A percentile compares a stretch with the other conserved stretches of the same genome.
Evolutionary conservation across 2,329 filamentous ascomycete genomes (phyloP).

Genomic region (Trichoderma aggressivum): DNA sequence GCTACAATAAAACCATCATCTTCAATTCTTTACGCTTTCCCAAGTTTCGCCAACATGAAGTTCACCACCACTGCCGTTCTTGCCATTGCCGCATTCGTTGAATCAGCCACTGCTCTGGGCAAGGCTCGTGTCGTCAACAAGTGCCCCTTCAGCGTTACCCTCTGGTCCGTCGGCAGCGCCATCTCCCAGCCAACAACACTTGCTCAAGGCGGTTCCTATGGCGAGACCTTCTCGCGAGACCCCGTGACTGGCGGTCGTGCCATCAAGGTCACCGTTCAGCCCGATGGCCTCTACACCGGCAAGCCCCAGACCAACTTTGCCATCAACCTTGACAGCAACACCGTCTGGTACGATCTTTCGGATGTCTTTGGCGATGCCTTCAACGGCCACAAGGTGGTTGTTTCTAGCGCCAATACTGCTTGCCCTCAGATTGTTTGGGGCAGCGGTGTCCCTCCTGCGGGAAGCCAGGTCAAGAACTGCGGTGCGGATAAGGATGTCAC

Average conservation of each 20-base stretch:
- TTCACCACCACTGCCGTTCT: slow-evolving; percentile 19
- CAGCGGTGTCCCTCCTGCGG: slow-evolving; percentile 33
- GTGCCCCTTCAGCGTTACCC: slow-evolving; percentile 34
- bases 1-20: neutral
- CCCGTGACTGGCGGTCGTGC: slow-evolving; percentile 37
- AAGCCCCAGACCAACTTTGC: slow-evolving; percentile 41
- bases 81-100: slow-evolving; percentile 13
- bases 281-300: slow-evolving; percentile 39
- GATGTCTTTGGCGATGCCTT: slow-evolving; percentile 41
- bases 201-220: slow-evolving; percentile 29
- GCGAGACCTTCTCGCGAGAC: slow-evolving; percentile 35
- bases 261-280: slow-evolving; percentile 36
- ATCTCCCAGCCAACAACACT: slow-evolving; percentile 30
- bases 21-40: neutral
- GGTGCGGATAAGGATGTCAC: slow-evolving; percentile 31
- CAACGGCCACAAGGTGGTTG: slow-evolving; percentile 31
- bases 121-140: slow-evolving; percentile 37
- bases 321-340: slow-evolving; percentile 35
- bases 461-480: slow-evolving; percentile 39
- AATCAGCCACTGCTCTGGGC: slow-evolving; percentile 29
- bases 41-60: slow-evolving; percentile 18
- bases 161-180: slow-evolving; percentile 38
- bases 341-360: slow-evolving; percentile 40
- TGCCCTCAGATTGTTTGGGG: slow-evolving; percentile 38
- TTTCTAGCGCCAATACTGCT: slow-evolving; percentile 27